Percentiles rank a stretch among this genome's conserved stretches.
phyloP scores from a whole-genome alignment of 1,284 basidiomycete species.

The Trametes sp. region DNA sequence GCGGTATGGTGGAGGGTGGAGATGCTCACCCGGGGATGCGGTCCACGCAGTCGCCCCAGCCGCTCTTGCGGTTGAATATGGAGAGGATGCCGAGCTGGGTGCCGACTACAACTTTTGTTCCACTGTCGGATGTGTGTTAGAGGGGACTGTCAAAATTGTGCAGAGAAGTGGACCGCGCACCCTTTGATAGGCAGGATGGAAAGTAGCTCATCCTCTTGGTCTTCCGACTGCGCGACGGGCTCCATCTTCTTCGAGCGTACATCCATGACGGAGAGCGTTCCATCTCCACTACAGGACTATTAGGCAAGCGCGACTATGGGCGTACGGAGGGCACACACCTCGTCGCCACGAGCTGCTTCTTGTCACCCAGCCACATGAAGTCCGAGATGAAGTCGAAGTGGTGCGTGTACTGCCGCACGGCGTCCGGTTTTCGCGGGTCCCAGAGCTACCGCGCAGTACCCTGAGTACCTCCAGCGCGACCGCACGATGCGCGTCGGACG shows the following conservation, averaged over 20 bases:
- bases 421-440: conserved; percentile 80
- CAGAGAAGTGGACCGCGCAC: conserved; percentile 46
- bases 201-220: conserved; percentile 95
- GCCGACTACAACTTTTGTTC: conserved; percentile 85
- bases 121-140: conserved; percentile 49
- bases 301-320: not conserved
- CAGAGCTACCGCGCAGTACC: conserved; percentile 68
- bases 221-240: conserved; percentile 85
- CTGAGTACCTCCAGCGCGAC: not conserved
- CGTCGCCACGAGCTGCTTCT: conserved; percentile 85
- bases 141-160: not conserved
- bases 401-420: conserved; percentile 78
- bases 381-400: conserved; percentile 98
- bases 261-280: conserved; percentile 90
- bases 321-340: conserved; percentile 58
- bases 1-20: not conserved
- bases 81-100: conserved; percentile 93
- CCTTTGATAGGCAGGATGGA: conserved; percentile 86
- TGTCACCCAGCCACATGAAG: conserved; percentile 87
- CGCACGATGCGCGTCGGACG: conserved; percentile 28
- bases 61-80: conserved; percentile 87
- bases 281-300: conserved; percentile 75
- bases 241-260: conserved; percentile 78
- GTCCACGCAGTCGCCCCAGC: conserved; percentile 94
- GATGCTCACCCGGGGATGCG: conserved; percentile 79